These are phyloP conservation scores for Rossbeevera mucosa DNA, from an alignment of 768 basidiomycete species.

Conservation along the genomic window DNA sequence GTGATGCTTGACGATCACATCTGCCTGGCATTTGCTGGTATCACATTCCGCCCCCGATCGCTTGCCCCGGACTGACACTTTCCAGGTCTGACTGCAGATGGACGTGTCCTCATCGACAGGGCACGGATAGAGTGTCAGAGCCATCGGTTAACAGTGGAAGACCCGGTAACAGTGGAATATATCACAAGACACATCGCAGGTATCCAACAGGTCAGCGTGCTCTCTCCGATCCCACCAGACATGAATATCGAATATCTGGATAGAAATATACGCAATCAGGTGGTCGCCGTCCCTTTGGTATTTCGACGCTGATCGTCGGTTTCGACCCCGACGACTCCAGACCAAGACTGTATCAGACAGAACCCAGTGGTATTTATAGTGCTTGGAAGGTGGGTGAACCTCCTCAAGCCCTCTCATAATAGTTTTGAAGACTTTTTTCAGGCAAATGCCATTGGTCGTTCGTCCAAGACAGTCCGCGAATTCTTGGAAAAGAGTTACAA, in stretches of 20 bases:
- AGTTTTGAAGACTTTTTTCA: conserved; percentile 27
- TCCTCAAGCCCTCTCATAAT: neutral
- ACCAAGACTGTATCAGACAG: conserved; percentile 93
- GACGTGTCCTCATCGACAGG: conserved; percentile 95
- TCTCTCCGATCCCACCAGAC: neutral
- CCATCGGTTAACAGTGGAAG: conserved; percentile 94
- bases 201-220: conserved; percentile 82
- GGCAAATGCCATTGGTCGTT: conserved; percentile 98
- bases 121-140: conserved; percentile 97
- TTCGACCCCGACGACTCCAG: conserved; percentile 90
- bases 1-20: conserved; percentile 98
- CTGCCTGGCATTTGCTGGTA: conserved; percentile 96
- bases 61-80: conserved; percentile 9
- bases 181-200: conserved; percentile 97
- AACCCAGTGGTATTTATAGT: conserved; percentile 96
- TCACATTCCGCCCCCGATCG: conserved; percentile 19
- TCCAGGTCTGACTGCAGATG: conserved; percentile 92
- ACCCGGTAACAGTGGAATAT: conserved; percentile 97
- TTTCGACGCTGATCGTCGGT: conserved; percentile 93
- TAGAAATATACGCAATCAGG: conserved; percentile 98
- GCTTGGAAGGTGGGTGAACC: conserved; percentile 82
- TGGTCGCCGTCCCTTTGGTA: conserved; percentile 96
- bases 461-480: conserved; percentile 96
- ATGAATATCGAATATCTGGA: neutral
- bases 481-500: conserved; percentile 98